These are phyloP conservation scores for Vaucheria bursata DNA, from an alignment of 352 stramenopile species.

Conservation along the genomic window DNA sequence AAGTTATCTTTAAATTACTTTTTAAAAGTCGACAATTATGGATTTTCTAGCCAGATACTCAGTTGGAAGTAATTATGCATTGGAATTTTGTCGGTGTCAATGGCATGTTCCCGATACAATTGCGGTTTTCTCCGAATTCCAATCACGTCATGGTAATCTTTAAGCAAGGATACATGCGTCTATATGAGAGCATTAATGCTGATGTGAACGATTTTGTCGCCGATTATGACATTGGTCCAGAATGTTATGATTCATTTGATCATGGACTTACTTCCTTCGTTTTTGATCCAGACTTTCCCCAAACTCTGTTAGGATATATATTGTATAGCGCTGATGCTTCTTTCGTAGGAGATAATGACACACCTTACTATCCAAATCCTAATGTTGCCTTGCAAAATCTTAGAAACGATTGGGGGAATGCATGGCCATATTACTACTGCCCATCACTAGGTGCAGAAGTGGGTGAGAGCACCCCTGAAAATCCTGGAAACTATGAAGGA, in stretches of 20 bases:
- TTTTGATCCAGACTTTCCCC: neutral
- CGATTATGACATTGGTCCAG: neutral
- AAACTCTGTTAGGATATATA: neutral
- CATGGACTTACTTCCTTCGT: neutral
- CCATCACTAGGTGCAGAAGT: neutral
- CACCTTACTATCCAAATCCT: neutral
- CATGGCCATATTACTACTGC: neutral
- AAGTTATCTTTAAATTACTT: no score
- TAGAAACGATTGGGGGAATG: neutral
- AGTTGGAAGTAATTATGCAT: neutral
- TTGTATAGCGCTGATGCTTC: neutral
- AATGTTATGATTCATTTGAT: neutral
- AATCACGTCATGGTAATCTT: neutral
- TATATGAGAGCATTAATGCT: neutral
- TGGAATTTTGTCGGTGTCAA: neutral
- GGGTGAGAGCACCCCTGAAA: neutral
- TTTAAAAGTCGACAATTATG: no score
- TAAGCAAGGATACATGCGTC: neutral
- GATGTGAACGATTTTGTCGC: neutral
- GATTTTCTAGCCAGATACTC: neutral
- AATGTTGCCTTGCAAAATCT: neutral
- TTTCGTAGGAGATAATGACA: neutral
- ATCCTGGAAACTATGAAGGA: neutral
- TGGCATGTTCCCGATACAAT: neutral
- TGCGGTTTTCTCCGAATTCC: neutral